Percentiles rank a stretch among this genome's conserved stretches.
Conservation (phyloP, 768 basidiomycete genomes). For the Tulasnella sp. region DNA sequence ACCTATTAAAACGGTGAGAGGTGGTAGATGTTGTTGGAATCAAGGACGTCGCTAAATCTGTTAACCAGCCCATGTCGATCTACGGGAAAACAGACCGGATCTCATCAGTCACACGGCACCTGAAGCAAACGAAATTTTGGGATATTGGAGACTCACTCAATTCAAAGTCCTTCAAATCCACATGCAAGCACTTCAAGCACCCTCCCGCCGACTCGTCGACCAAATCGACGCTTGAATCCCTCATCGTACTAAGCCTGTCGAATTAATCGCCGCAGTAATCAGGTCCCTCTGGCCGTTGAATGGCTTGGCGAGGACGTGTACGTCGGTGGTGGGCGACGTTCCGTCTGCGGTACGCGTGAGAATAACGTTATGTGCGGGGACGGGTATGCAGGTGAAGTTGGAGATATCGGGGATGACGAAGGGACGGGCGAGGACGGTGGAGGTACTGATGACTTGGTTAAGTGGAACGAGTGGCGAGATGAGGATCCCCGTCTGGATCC, state of each 20-base stretch:
- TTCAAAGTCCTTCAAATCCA: conserved; percentile 65
- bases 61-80: conserved; percentile 75
- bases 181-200: conserved; percentile 57
- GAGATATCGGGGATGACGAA: background rate
- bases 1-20: conserved; percentile 39
- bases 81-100: conserved; percentile 30
- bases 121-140: background rate
- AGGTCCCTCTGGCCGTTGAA: conserved; percentile 67
- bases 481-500: too few relatives aligned
- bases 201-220: conserved; percentile 28
- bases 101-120: background rate
- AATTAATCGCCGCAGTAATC: conserved; percentile 65
- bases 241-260: conserved; percentile 30
- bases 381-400: conserved; percentile 18
- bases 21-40: conserved; percentile 67
- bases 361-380: conserved; percentile 47
- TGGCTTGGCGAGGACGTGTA: conserved; percentile 53
- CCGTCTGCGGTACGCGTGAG: conserved; percentile 70
- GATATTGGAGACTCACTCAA: conserved; percentile 41
- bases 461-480: background rate
- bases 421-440: background rate
- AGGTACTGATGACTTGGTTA: background rate
- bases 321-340: conserved; percentile 67
- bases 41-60: conserved; percentile 64
- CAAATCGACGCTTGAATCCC: conserved; percentile 25